Evolutionary conservation across 2,329 filamentous ascomycete genomes (phyloP).

Genomic region (Drechmeria coniospora): DNA sequence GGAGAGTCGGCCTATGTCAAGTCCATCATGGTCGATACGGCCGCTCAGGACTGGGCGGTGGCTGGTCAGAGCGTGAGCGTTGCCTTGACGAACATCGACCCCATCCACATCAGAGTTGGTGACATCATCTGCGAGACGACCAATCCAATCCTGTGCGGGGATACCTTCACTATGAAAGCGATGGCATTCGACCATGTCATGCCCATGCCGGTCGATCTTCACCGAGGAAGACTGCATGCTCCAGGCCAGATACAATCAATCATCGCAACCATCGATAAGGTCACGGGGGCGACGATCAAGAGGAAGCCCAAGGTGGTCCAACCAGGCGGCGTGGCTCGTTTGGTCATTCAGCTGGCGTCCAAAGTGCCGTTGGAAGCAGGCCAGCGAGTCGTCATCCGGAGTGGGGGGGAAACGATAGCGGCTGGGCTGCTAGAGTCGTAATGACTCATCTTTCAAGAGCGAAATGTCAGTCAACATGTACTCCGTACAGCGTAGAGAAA

Average conservation of each 20-base stretch:
- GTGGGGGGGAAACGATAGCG: conserved; percentile 70
- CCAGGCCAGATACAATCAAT: conserved; percentile 60
- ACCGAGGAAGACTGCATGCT: conserved; percentile 68
- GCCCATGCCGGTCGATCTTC: conserved; percentile 80
- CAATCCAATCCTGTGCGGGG: conserved; percentile 53
- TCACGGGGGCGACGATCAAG: conserved; percentile 57
- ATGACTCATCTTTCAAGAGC: too few relatives aligned
- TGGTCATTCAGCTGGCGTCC: conserved; percentile 57
- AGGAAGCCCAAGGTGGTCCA: conserved; percentile 76
- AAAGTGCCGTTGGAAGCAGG: conserved; percentile 69
- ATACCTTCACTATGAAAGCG: conserved; percentile 66
- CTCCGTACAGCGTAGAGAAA: too few relatives aligned
- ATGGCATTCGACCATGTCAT: conserved; percentile 81
- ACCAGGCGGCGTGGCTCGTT: conserved; percentile 60
- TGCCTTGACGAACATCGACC: conserved; percentile 74
- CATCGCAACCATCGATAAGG: conserved; percentile 62
- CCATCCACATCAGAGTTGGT: conserved; percentile 64
- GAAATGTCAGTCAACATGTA: too few relatives aligned
- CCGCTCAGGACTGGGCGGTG: conserved; percentile 72
- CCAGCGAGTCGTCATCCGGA: conserved; percentile 65
- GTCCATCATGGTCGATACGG: conserved; percentile 60
- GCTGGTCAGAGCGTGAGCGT: conserved; percentile 79
- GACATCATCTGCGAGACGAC: conserved; percentile 69
- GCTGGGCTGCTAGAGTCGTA: conserved; percentile 72
- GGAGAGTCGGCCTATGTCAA: conserved; percentile 71